These are phyloP conservation scores for Austroboletus novae-zelandiae DNA, from an alignment of 1,284 basidiomycete species.

Conservation along the genomic window DNA sequence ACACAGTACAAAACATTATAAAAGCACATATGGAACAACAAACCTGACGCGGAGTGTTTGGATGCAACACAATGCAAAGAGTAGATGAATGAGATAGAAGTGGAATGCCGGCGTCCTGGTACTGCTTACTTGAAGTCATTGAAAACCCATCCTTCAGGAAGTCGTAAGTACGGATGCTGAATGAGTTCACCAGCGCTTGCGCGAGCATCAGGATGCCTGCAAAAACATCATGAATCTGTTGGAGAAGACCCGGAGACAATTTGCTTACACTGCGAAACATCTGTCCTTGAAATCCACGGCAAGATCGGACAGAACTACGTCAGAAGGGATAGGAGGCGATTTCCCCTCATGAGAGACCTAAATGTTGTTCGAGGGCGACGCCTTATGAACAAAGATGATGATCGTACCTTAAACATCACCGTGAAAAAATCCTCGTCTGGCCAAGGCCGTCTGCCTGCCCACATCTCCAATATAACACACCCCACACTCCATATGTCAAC, in stretches of 20 bases:
- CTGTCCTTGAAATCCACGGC: conserved; percentile 86
- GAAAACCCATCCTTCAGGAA: conserved; percentile 79
- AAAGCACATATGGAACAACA: conserved; percentile 29
- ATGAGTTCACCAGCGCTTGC: conserved; percentile 84
- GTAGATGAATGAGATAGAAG: conserved; percentile 29
- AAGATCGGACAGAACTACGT: conserved; percentile 70
- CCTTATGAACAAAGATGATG: background rate
- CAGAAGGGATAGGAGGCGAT: conserved; percentile 87
- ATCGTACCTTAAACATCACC: conserved; percentile 86
- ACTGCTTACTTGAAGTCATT: conserved; percentile 47
- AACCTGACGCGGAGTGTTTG: conserved; percentile 16
- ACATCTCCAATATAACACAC: conserved; percentile 98
- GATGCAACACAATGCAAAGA: conserved; percentile 23
- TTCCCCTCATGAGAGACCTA: conserved; percentile 80
- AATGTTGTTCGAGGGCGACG: conserved; percentile 2
- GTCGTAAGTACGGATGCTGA: conserved; percentile 79
- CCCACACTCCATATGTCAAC: conserved; percentile 99
- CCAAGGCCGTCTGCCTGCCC: conserved; percentile 95
- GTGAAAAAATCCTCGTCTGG: conserved; percentile 84
- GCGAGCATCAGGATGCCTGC: conserved; percentile 81
- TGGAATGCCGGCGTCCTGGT: conserved; percentile 15
- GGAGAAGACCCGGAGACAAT: background rate
- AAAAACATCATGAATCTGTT: conserved; percentile 8
- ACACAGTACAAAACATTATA: conserved; percentile 34
- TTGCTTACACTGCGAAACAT: conserved; percentile 85